Percentiles rank a stretch among this genome's conserved stretches.
Evolutionary conservation across 2,329 filamentous ascomycete genomes (phyloP).

Genomic region (Metarhizium humberi): DNA sequence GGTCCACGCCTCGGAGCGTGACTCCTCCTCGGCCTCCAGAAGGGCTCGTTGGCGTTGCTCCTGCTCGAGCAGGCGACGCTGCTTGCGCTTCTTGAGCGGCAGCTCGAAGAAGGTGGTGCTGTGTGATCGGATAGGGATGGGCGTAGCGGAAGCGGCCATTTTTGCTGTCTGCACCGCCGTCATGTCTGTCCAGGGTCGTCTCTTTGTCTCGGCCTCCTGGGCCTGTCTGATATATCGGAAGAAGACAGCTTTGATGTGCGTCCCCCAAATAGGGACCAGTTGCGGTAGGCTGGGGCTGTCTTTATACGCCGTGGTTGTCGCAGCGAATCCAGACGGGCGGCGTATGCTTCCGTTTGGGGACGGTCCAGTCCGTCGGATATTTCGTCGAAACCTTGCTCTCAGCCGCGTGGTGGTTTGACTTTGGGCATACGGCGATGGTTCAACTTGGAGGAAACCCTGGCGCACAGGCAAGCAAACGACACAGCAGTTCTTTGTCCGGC

Average conservation of each 20-base stretch:
- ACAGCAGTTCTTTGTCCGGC: background rate
- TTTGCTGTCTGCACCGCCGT: slow-evolving; percentile 3
- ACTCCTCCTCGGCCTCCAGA: slow-evolving; percentile 20
- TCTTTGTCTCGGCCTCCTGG: background rate
- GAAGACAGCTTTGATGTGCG: background rate
- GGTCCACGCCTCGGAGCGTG: slow-evolving; percentile 20
- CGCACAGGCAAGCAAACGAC: background rate
- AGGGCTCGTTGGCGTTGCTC: slow-evolving; percentile 12
- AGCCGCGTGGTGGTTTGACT: background rate
- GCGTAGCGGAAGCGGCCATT: slow-evolving; percentile 4
- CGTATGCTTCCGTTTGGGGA: background rate
- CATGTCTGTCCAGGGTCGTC: background rate
- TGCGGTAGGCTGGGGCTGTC: background rate
- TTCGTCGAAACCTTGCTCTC: background rate
- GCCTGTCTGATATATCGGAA: background rate
- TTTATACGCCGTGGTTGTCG: background rate
- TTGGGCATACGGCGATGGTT: background rate
- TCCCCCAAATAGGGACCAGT: background rate
- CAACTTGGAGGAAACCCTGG: background rate
- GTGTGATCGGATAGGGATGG: slow-evolving; percentile 6
- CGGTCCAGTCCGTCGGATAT: background rate
- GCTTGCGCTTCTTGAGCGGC: slow-evolving; percentile 13
- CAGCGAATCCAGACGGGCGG: background rate
- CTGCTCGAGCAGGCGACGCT: slow-evolving; percentile 11
- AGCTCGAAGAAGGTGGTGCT: slow-evolving; percentile 14